Base-by-base conservation (phyloP, 2,329 filamentous ascomycete genomes). In the Calonectria leucothoes region DNA sequence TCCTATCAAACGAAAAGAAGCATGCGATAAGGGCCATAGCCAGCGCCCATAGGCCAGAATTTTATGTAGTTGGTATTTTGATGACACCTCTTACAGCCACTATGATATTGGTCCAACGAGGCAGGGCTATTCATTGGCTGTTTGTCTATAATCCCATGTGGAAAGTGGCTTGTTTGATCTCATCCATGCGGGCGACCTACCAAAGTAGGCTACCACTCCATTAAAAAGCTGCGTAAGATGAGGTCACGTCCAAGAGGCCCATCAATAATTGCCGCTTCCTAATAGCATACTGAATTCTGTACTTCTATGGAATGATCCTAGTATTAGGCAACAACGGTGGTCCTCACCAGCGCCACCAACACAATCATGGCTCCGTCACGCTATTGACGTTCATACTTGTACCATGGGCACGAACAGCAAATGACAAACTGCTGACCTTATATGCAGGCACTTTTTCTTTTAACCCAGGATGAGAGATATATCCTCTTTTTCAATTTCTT, bases 391-490 rank as follows among this genome's bases (percentile, higher is more conserved):
- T n/a, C 6, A 45, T n/a, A 23, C 11, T 20, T 17, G 20, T n/a
- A 10, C 5, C 17, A 8, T n/a, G n/a, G 4, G n/a, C 6, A 8
- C 4, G 11, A 6, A 45, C n/a, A 20, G 7, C 0, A 45, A 45
- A 45, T 10, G 2, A 45, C 11, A 3, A 45, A 3, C 39, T n/a
- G 10, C 39, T n/a, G n/a, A n/a, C 5, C 8, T n/a, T 3, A n/a
- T 4, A 1, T 12, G 10, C 1, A 2, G 2, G 0, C 6, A n/a
- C 12, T 1, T 23, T 0, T 45, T 45, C 25, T 14, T n/a, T 59
- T 31, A 73, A 25, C 71, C 66, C 20, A 73, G 27, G 1, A 73
- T 35, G 7, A 73, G 52, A n/a, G 35, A 63, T 48, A 70, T 51
- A 10, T 63, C 27, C 12, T 66, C 42, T 45, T 73, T 73, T 17